A percentile compares a stretch with the other conserved stretches of the same genome.
Evolutionary conservation across 169 alveolate species (phyloP).

Genomic region (Perkinsus marinus): DNA sequence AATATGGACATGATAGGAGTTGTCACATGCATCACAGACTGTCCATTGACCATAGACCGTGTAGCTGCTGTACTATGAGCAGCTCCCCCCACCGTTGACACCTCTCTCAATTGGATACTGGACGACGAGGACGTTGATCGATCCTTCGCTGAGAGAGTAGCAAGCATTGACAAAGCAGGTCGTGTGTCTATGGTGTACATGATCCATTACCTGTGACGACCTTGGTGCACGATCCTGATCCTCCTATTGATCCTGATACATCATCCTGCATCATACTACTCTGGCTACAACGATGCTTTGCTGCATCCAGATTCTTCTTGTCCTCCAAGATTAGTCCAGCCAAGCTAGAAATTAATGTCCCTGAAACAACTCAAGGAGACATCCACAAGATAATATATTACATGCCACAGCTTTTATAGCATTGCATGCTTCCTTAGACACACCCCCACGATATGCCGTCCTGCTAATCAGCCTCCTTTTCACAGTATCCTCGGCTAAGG

Average conservation of each 20-base stretch:
- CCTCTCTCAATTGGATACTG: too few relatives aligned
- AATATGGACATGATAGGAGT: not conserved
- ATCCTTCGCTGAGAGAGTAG: not conserved
- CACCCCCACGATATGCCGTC: not conserved
- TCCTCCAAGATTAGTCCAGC: not conserved
- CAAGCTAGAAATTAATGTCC: not conserved
- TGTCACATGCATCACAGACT: not conserved
- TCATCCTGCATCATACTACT: not conserved
- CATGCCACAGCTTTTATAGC: not conserved
- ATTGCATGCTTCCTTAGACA: not conserved
- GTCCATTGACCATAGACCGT: not conserved
- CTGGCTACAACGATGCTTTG: not conserved
- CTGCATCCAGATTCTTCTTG: not conserved
- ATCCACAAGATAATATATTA: not conserved
- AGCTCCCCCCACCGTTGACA: too few relatives aligned
- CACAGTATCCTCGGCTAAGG: not conserved
- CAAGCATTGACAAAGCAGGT: not conserved
- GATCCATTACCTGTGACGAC: too few relatives aligned
- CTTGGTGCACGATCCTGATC: too few relatives aligned
- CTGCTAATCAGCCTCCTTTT: not conserved
- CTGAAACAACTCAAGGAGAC: not conserved
- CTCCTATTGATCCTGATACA: not conserved
- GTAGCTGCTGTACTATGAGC: too few relatives aligned
- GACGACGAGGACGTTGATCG: not conserved
- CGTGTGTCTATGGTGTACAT: too few relatives aligned